Percentiles rank a stretch among this genome's conserved stretches.
phyloP scores from a whole-genome alignment of 495 filamentous ascomycete species.

The Lentithecium fluviatile region DNA sequence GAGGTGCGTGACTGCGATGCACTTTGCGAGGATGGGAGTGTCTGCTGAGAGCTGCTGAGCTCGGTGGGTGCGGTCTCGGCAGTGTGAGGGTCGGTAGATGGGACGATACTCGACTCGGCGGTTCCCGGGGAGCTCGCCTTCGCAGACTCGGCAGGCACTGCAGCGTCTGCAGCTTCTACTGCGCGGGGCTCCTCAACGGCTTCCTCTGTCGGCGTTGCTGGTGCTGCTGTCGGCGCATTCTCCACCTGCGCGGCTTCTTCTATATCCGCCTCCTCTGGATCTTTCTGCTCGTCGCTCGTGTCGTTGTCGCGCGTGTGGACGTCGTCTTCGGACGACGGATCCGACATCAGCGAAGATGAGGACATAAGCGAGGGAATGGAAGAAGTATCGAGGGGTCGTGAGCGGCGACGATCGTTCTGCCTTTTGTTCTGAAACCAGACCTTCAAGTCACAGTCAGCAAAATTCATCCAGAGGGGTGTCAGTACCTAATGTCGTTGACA shows the following conservation, averaged over 20 bases:
- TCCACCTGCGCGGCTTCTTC: neutral
- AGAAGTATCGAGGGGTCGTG: constrained; percentile 62
- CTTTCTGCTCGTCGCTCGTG: neutral
- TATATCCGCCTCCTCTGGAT: neutral
- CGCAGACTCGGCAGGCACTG: constrained; percentile 9
- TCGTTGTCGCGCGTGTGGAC: constrained; percentile 7
- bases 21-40: constrained; percentile 30
- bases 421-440: constrained; percentile 99
- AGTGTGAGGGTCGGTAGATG: constrained; percentile 28
- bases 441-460: constrained; percentile 49
- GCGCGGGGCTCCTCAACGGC: neutral
- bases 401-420: constrained; percentile 89
- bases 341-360: constrained; percentile 42
- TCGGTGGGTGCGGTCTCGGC: constrained; percentile 30
- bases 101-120: constrained; percentile 2
- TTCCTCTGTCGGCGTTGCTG: neutral
- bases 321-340: constrained; percentile 24
- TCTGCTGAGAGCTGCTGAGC: constrained; percentile 27
- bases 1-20: constrained; percentile 31
- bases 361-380: constrained; percentile 63
- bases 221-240: neutral
- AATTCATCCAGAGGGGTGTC: no score
- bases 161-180: neutral
- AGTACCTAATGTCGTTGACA: no score
- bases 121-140: constrained; percentile 19